Evolutionary conservation across 768 basidiomycete species (phyloP).

Genomic region (Boletus tomentosulus): DNA sequence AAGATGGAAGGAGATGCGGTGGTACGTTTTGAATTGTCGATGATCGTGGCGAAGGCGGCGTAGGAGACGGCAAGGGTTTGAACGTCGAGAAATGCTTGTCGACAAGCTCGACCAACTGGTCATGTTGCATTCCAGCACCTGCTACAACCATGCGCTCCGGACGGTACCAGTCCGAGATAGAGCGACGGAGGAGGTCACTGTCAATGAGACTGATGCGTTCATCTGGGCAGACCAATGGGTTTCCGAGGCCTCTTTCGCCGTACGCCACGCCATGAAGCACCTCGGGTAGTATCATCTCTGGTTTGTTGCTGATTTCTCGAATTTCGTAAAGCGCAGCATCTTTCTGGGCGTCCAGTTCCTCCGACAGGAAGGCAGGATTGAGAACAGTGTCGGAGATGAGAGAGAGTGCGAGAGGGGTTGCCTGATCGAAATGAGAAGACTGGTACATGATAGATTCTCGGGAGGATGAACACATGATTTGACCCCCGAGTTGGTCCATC

Average conservation of each 20-base stretch:
- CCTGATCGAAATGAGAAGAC: constrained; percentile 86
- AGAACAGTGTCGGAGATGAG: constrained; percentile 90
- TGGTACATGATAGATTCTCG: constrained; percentile 98
- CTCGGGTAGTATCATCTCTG: constrained; percentile 92
- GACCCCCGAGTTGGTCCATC: constrained; percentile 82
- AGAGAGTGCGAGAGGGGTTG: constrained; percentile 76
- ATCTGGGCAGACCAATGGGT: constrained; percentile 83
- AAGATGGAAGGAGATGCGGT: constrained; percentile 55
- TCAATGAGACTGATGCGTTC: constrained; percentile 72
- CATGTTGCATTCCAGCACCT: constrained; percentile 88
- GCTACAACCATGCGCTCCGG: constrained; percentile 96
- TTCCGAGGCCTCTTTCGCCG: constrained; percentile 74
- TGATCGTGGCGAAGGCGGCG: constrained; percentile 23
- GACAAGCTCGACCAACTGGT: constrained; percentile 79
- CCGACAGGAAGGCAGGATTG: constrained; percentile 66
- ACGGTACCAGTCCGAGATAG: constrained; percentile 78
- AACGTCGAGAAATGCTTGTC: constrained; percentile 80
- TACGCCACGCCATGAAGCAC: constrained; percentile 86
- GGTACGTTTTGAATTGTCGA: constrained; percentile 37
- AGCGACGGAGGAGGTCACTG: constrained; percentile 53
- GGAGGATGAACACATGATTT: constrained; percentile 87
- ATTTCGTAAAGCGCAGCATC: constrained; percentile 90
- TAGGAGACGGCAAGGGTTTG: constrained; percentile 34
- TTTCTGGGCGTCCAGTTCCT: constrained; percentile 80
- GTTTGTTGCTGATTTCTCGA: constrained; percentile 81